Percentiles rank a stretch among this genome's conserved stretches.
Conservation (phyloP, 306 rosid genomes). For the Fagus crenata region DNA sequence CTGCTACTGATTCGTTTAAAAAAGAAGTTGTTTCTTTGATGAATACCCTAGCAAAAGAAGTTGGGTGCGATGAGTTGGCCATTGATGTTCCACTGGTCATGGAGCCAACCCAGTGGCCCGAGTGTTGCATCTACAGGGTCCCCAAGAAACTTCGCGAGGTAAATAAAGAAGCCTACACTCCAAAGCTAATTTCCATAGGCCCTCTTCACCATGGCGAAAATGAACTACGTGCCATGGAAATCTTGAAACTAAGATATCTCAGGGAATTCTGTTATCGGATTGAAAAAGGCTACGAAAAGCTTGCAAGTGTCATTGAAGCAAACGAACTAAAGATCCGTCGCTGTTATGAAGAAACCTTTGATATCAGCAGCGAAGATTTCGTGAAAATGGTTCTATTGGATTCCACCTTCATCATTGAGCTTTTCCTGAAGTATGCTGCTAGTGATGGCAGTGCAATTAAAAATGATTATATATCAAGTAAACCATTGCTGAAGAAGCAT, state of each 20-base stretch:
- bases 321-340: neutral
- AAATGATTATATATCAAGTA: neutral
- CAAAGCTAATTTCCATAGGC: slow-evolving; percentile 28
- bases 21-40: too few species aligned
- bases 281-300: too few species aligned
- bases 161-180: slow-evolving; percentile 22
- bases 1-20: too few species aligned
- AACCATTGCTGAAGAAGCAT: neutral
- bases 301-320: too few species aligned
- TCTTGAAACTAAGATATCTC: neutral
- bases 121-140: slow-evolving; percentile 6
- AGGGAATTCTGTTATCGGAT: neutral
- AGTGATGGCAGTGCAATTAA: neutral
- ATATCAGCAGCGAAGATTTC: too few species aligned
- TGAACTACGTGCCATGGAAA: slow-evolving; percentile 5
- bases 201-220: slow-evolving; percentile 17
- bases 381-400: slow-evolving; percentile 8
- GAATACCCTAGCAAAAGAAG: too few species aligned
- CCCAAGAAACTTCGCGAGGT: slow-evolving; percentile 25
- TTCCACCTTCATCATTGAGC: slow-evolving; percentile 31
- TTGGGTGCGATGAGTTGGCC: neutral
- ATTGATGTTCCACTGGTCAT: neutral
- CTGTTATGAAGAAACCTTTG: neutral
- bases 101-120: neutral
- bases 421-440: neutral